Percentiles rank a stretch among this genome's conserved stretches.
phyloP scores from a whole-genome alignment of 2,329 filamentous ascomycete species.

The Westerdykella ornata region DNA sequence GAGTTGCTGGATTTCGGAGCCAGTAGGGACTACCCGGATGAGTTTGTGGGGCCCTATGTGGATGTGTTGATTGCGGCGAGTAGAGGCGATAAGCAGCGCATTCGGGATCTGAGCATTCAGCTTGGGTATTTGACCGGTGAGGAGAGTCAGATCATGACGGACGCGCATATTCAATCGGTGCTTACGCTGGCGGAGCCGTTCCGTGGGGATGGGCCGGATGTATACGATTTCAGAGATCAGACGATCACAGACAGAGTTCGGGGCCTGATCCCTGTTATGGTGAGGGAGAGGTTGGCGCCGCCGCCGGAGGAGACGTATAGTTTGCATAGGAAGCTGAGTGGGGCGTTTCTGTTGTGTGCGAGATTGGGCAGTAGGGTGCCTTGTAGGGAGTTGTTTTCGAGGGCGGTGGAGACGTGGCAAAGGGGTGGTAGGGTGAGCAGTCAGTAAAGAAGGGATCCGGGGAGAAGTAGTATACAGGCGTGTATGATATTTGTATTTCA shows the following conservation, averaged over 20 bases:
- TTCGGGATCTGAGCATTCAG: conserved; percentile 62
- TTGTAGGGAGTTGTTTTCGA: conserved; percentile 72
- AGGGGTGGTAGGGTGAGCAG: conserved; percentile 12
- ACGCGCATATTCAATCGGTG: conserved; percentile 83
- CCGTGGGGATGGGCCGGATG: conserved; percentile 60
- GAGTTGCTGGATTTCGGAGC: conserved; percentile 96
- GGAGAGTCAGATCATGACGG: conserved; percentile 77
- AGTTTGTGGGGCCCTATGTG: conserved; percentile 76
- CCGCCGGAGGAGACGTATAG: conserved; percentile 97
- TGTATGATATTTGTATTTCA: background rate
- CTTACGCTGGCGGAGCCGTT: conserved; percentile 92
- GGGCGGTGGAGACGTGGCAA: conserved; percentile 41
- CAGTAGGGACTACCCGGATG: conserved; percentile 71
- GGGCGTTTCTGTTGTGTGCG: conserved; percentile 88
- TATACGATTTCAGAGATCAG: conserved; percentile 90
- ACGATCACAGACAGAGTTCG: conserved; percentile 94
- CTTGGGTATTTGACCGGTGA: conserved; percentile 89
- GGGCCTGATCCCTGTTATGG: conserved; percentile 83
- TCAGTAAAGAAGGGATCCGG: background rate
- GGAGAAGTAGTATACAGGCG: conserved; percentile 3
- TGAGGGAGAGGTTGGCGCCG: conserved; percentile 77
- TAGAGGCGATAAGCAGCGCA: conserved; percentile 56
- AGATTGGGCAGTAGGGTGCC: conserved; percentile 73
- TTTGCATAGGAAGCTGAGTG: conserved; percentile 88
- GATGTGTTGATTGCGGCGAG: conserved; percentile 74